Percentiles rank a stretch among this genome's conserved stretches.
Evolutionary conservation across 768 basidiomycete species (phyloP).

Genomic region (Suillus bovinus): DNA sequence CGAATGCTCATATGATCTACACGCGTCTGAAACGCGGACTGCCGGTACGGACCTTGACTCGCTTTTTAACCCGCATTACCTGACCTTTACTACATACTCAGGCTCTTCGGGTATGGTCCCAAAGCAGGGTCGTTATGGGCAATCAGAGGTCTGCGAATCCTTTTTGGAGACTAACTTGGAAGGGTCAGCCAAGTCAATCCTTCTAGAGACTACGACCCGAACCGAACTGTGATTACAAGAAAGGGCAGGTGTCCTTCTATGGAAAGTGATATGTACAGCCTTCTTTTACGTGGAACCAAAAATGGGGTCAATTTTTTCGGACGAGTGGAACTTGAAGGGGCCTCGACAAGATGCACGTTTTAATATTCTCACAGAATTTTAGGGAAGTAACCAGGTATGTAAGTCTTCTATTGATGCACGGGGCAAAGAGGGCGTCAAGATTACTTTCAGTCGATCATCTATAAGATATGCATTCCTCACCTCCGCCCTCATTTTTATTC

Average conservation of each 20-base stretch:
- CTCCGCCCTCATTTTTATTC: slow-evolving; percentile 5
- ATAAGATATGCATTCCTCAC: slow-evolving; percentile 24
- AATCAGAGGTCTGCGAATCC: not conserved
- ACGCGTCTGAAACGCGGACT: not conserved
- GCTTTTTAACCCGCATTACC: not conserved
- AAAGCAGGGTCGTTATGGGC: too few relatives aligned
- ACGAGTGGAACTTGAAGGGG: not conserved
- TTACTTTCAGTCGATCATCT: slow-evolving; percentile 11
- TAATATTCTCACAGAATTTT: slow-evolving; percentile 20
- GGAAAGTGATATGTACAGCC: not conserved
- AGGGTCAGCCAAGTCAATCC: not conserved
- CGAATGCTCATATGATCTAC: not conserved
- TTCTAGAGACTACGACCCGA: not conserved
- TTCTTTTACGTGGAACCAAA: not conserved
- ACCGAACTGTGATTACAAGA: slow-evolving; percentile 1
- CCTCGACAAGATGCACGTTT: not conserved
- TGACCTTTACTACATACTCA: not conserved
- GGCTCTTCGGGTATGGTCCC: too few relatives aligned
- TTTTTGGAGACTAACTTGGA: not conserved
- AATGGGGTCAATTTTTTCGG: not conserved
- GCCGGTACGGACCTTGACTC: not conserved
- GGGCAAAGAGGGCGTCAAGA: slow-evolving; percentile 13
- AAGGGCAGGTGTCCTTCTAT: not conserved
- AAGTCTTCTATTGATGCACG: slow-evolving; percentile 22
- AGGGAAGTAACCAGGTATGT: slow-evolving; percentile 23